Conservation (phyloP, 2,329 filamentous ascomycete species). For the Bertia moriformis region DNA sequence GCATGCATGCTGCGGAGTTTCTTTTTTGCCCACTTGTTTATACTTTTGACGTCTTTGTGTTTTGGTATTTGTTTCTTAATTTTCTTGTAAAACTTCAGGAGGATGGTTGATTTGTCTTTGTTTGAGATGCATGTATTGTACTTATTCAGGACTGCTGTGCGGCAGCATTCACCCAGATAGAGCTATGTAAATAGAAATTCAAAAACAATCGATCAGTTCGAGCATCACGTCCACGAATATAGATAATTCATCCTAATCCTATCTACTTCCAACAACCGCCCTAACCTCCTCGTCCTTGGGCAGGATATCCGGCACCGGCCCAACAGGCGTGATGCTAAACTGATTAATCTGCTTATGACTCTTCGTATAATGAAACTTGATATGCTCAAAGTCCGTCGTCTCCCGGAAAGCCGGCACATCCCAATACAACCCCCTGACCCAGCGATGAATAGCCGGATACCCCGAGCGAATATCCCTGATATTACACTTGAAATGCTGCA, state of each 20-base stretch:
- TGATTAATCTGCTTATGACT: constrained; percentile 45
- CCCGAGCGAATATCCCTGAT: constrained; percentile 42
- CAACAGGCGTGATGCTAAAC: constrained; percentile 43
- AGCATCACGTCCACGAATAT: too few relatives aligned
- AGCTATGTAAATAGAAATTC: too few relatives aligned
- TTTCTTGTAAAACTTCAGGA: too few relatives aligned
- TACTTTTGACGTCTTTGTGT: too few relatives aligned
- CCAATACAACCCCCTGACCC: constrained; percentile 45
- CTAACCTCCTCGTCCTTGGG: neutral
- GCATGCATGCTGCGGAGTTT: too few relatives aligned
- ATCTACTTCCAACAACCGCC: neutral
- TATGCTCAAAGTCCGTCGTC: constrained; percentile 50
- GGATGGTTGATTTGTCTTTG: too few relatives aligned
- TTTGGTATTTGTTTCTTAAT: too few relatives aligned
- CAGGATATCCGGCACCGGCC: constrained; percentile 38
- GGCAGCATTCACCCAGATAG: too few relatives aligned
- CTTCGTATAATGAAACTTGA: constrained; percentile 52
- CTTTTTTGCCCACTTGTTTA: too few relatives aligned
- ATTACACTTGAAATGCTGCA: constrained; percentile 55
- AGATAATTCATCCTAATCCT: neutral
- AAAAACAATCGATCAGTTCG: too few relatives aligned
- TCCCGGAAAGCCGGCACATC: constrained; percentile 35
- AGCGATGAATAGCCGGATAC: constrained; percentile 45
- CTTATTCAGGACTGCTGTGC: too few relatives aligned
- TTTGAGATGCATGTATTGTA: too few relatives aligned